Evolutionary conservation across 2,329 filamentous ascomycete species (phyloP), one percentile per base, ranked within the genome.

Genomic region (Ascochyta clinopodiicola): DNA sequence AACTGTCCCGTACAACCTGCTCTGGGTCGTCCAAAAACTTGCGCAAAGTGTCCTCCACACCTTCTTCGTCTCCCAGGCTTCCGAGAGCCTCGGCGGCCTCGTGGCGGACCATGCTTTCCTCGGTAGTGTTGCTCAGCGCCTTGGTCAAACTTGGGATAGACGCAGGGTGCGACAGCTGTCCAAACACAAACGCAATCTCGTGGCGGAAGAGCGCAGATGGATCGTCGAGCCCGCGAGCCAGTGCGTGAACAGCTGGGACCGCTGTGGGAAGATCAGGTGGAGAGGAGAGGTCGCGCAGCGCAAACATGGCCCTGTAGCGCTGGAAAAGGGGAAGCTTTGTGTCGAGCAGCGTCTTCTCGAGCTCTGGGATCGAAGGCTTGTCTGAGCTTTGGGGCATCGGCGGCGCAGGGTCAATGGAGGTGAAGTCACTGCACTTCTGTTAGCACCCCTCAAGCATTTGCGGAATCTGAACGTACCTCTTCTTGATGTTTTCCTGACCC

Each of bases 141-240:
- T 85, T 86, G 15, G 89, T 89, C 55, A 99, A 84, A 56, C 91
- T 91, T 4, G 95, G 93, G 64, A 99, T 97, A 1, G 92, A 96
- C n/a, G 94, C 94, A 1, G 95, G 95, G 72, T 99, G 95, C 51
- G 90, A 92, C 47, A 99, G 83, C 77, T 99, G 95, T 51, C 95
- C 95, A 67, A 99, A 99, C 13, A 99, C 95, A 74, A 99, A 99
- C 13, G 95, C 95, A 63, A 99, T 92, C 75, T 99, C 95, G 79
- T 99, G 95, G 64, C 95, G 88, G 84, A 99, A 98, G 7, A 99
- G 86, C 5, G 93, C 93, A 44, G 93, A 97, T 17, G 87, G 82
- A 74, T 99, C 95, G 29, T 82, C 82, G 67, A 99, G 88, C 15
- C 95, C 95, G 71, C 88, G 88, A 40, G 95, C 92, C 42, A 99